phyloP scores from a whole-genome alignment of 148 eudicot species.

The Heliamphora exappendiculata region DNA sequence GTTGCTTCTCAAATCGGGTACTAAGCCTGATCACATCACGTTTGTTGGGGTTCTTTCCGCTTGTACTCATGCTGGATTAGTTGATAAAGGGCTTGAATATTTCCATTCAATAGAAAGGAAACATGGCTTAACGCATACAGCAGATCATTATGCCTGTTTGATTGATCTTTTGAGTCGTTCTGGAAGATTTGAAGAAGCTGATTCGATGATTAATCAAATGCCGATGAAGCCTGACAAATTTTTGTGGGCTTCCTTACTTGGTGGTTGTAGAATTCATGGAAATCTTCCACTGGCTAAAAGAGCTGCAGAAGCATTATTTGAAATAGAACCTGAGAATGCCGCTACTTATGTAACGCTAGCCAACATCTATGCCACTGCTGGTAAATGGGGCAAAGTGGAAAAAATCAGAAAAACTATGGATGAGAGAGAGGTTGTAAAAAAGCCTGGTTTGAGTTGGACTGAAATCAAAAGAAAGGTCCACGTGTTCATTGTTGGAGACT shows the following conservation, averaged over 20 bases:
- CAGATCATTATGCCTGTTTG: constrained; percentile 9
- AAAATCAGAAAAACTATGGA: constrained; percentile 18
- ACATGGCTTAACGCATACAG: constrained; percentile 1
- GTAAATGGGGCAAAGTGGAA: constrained; percentile 7
- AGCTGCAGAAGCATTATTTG: constrained; percentile 13
- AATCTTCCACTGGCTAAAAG: constrained; percentile 9
- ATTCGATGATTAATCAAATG: constrained; percentile 9
- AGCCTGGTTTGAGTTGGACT: constrained; percentile 53
- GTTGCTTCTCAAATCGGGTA: constrained; percentile 3
- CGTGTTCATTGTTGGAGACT: constrained; percentile 46
- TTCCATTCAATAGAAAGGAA: constrained; percentile 2
- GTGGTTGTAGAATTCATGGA: constrained; percentile 12
- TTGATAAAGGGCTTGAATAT: constrained; percentile 12
- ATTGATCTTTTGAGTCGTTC: constrained; percentile 11
- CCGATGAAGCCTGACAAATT: constrained; percentile 9
- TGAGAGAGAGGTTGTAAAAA: constrained; percentile 39
- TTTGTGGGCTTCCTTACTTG: constrained; percentile 13
- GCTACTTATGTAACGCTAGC: constrained; percentile 10
- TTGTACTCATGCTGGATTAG: constrained; percentile 12
- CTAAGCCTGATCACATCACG: constrained; percentile 1
- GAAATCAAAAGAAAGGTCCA: constrained; percentile 42
- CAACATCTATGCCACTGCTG: constrained; percentile 11
- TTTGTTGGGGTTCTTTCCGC: constrained; percentile 13
- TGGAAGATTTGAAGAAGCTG: constrained; percentile 10
- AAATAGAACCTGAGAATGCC: constrained; percentile 4